These are phyloP conservation scores for Penicillium flavigenum DNA, from an alignment of 495 filamentous ascomycete species.

Conservation along the genomic window DNA sequence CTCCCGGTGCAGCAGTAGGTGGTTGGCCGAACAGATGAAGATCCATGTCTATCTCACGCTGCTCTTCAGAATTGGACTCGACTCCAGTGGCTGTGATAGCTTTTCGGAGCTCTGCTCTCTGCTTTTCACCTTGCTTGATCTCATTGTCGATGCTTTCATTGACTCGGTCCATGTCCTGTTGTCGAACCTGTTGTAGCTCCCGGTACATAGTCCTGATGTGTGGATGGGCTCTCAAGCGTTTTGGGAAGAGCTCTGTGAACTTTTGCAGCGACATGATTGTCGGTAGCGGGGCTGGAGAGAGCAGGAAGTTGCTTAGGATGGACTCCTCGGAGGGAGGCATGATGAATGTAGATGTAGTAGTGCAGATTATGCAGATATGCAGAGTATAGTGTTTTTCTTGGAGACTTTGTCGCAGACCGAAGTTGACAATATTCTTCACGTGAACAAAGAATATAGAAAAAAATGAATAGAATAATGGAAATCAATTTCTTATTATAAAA, in stretches of 20 bases:
- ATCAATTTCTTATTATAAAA: background rate
- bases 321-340: slow-evolving; percentile 72
- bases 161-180: slow-evolving; percentile 65
- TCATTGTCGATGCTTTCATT: slow-evolving; percentile 67
- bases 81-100: slow-evolving; percentile 52
- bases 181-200: slow-evolving; percentile 71
- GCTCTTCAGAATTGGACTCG: slow-evolving; percentile 54
- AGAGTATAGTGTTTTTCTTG: background rate
- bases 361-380: background rate
- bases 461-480: background rate
- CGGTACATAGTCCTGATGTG: slow-evolving; percentile 75
- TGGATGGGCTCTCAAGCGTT: slow-evolving; percentile 63
- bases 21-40: slow-evolving; percentile 68
- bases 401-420: background rate
- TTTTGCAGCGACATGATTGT: slow-evolving; percentile 69
- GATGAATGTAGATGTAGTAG: slow-evolving; percentile 6
- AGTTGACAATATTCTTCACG: slow-evolving; percentile 2
- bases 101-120: slow-evolving; percentile 60
- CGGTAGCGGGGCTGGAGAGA: slow-evolving; percentile 70
- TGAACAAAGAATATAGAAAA: background rate
- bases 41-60: slow-evolving; percentile 69
- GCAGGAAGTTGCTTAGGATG: slow-evolving; percentile 75
- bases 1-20: slow-evolving; percentile 33
- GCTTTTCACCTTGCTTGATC: slow-evolving; percentile 58
- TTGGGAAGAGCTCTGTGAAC: slow-evolving; percentile 77